Evolutionary conservation across 257 asterid species (phyloP).

Genomic region (Cruciata laevipes): DNA sequence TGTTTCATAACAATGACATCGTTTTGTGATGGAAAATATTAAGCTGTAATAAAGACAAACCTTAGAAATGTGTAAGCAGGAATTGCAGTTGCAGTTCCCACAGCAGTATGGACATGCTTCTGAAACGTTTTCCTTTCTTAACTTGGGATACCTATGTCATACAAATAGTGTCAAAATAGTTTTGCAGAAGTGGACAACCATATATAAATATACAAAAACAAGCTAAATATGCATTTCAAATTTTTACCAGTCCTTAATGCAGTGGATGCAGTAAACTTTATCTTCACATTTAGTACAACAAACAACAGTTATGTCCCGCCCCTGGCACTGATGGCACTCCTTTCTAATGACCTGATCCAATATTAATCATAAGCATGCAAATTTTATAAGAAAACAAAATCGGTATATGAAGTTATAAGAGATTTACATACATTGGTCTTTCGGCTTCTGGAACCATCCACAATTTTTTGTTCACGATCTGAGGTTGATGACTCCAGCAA

Average conservation of each 20-base stretch:
- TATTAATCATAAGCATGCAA: conserved; percentile 7
- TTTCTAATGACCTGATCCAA: conserved; percentile 33
- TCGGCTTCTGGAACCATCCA: conserved; percentile 25
- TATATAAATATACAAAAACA: conserved; percentile 1
- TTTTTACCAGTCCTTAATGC: conserved; percentile 70
- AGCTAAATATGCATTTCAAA: conserved; percentile 2
- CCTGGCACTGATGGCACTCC: conserved; percentile 72
- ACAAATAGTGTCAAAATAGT: neutral
- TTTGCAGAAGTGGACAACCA: neutral
- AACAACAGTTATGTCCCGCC: conserved; percentile 52
- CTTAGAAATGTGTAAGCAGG: conserved; percentile 61
- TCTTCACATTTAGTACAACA: conserved; percentile 58
- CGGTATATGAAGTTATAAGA: conserved; percentile 7
- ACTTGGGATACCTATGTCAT: conserved; percentile 55
- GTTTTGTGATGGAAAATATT: conserved; percentile 31
- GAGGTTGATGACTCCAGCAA: conserved; percentile 36
- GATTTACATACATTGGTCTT: conserved; percentile 42
- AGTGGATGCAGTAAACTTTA: conserved; percentile 46
- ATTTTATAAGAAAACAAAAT: neutral
- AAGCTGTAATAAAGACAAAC: conserved; percentile 26
- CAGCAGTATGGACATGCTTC: conserved; percentile 73
- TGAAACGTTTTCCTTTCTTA: conserved; percentile 51
- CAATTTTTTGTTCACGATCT: conserved; percentile 19
- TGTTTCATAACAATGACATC: conserved; percentile 34
- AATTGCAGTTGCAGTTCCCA: conserved; percentile 75